A percentile compares a stretch with the other conserved stretches of the same genome.
phyloP scores from a whole-genome alignment of 805 yeast genomes.

The Teunomyces panamensis region DNA sequence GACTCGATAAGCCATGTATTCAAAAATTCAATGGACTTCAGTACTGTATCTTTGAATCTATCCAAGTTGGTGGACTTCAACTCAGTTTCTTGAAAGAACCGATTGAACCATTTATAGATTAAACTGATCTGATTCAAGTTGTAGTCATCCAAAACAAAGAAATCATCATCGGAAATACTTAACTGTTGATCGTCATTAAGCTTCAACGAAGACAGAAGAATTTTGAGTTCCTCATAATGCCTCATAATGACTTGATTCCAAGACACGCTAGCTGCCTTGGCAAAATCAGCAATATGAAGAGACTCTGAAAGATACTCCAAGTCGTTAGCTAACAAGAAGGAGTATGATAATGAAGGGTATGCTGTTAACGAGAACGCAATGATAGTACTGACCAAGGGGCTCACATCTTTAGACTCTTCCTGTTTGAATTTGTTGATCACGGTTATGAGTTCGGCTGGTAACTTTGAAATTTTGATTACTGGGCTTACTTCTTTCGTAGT shows the following conservation, averaged over 20 bases:
- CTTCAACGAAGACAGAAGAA: constrained; percentile 13
- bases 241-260: constrained; percentile 20
- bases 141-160: constrained; percentile 17
- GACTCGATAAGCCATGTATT: constrained; percentile 26
- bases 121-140: constrained; percentile 16
- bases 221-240: constrained; percentile 17
- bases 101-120: constrained; percentile 22
- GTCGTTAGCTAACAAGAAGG: constrained; percentile 38
- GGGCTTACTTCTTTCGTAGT: background rate
- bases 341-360: constrained; percentile 31
- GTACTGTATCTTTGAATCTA: constrained; percentile 25
- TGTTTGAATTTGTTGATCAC: constrained; percentile 21
- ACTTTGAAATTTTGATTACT: constrained; percentile 15
- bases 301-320: constrained; percentile 21
- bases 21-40: constrained; percentile 25
- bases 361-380: constrained; percentile 28
- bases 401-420: constrained; percentile 16
- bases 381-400: constrained; percentile 24
- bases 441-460: constrained; percentile 20
- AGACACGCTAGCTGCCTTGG: constrained; percentile 12
- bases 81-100: constrained; percentile 16
- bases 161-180: constrained; percentile 6
- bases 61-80: constrained; percentile 24
- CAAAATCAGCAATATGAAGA: constrained; percentile 12
- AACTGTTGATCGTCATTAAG: constrained; percentile 5